Conservation (phyloP, 176 grass and related monocot species). For the Triticum dicoccoides region DNA sequence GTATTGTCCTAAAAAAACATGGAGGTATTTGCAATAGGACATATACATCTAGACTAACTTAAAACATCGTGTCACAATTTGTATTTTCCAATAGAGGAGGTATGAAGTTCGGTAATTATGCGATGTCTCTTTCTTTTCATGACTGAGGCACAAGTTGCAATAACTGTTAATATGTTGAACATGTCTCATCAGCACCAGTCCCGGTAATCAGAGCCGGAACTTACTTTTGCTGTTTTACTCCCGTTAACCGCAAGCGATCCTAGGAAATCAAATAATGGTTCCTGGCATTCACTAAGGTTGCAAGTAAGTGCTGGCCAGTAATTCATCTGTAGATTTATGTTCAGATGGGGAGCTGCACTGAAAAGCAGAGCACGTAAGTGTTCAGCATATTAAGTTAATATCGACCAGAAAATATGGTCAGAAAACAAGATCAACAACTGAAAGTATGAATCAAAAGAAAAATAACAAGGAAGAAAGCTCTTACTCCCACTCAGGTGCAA, state of each 20-base stretch:
- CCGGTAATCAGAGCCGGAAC: not conserved
- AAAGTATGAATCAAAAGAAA: not conserved
- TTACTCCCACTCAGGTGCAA: slow-evolving; percentile 66
- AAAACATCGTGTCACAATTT: not conserved
- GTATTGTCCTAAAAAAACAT: no score
- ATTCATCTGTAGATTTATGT: slow-evolving; percentile 94
- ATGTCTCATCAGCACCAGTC: not conserved
- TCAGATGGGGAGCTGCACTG: slow-evolving; percentile 77
- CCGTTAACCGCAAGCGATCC: slow-evolving; percentile 68
- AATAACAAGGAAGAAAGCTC: not conserved
- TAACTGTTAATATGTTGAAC: not conserved
- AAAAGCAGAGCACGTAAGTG: slow-evolving; percentile 6
- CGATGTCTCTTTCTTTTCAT: not conserved
- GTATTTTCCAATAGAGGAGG: no score
- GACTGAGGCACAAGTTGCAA: not conserved
- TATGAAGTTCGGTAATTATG: no score
- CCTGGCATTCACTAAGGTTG: slow-evolving; percentile 82
- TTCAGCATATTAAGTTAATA: not conserved
- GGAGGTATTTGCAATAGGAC: not conserved
- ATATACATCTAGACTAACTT: not conserved
- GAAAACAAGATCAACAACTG: not conserved
- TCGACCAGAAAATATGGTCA: not conserved
- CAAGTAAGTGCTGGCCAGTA: slow-evolving; percentile 86
- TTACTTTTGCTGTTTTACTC: slow-evolving; percentile 77
- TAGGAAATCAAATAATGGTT: slow-evolving; percentile 82